Percentiles rank a stretch among this genome's conserved stretches.
Conservation (phyloP, 192 early-diverging fungal species). For the Mortierella alpina region DNA sequence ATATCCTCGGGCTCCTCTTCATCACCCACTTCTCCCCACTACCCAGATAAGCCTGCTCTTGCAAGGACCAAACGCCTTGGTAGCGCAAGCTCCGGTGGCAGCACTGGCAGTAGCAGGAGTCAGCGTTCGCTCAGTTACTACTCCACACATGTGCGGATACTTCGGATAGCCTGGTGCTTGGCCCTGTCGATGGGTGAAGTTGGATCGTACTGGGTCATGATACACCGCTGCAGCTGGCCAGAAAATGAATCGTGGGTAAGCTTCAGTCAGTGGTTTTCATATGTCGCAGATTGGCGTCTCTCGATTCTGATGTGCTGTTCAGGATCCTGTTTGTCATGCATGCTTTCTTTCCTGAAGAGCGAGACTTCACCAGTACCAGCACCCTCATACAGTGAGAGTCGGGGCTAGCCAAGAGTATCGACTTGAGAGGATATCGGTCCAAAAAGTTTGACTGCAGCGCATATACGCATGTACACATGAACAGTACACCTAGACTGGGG, state of each 20-base stretch:
- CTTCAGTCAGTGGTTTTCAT: background rate
- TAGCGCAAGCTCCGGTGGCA: background rate
- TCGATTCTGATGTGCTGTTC: background rate
- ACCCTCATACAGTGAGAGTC: background rate
- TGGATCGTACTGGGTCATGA: slow-evolving; percentile 21
- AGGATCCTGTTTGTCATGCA: background rate
- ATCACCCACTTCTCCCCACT: background rate
- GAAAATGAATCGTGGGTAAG: slow-evolving; percentile 37
- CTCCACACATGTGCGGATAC: background rate
- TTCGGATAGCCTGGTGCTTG: slow-evolving; percentile 16
- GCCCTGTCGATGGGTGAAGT: slow-evolving; percentile 16
- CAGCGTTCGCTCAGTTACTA: slow-evolving; percentile 6
- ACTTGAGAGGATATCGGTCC: too few species aligned
- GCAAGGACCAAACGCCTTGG: background rate
- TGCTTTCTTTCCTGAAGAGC: background rate
- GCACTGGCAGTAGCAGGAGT: background rate
- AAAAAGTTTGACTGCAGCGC: too few species aligned
- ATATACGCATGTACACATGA: too few species aligned
- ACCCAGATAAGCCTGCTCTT: background rate
- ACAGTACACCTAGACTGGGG: too few species aligned
- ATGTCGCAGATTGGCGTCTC: too few species aligned
- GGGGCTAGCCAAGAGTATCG: too few species aligned
- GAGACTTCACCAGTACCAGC: background rate
- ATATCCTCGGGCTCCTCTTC: background rate
- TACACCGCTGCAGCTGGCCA: slow-evolving; percentile 27